These are phyloP conservation scores for Kodamaea plutei DNA, from an alignment of 1,139 yeast genomes.

Conservation along the genomic window DNA sequence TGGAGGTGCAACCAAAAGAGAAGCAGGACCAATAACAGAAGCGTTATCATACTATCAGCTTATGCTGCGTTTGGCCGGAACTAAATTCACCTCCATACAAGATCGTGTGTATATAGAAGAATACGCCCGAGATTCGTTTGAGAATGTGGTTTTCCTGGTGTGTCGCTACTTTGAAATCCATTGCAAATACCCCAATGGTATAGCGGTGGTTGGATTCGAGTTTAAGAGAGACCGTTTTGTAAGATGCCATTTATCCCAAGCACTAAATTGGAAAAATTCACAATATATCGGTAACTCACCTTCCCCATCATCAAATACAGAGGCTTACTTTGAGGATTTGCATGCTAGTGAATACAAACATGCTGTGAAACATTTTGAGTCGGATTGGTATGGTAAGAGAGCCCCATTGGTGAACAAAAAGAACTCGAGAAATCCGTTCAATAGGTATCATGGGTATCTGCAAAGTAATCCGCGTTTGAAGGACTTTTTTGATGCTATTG, in stretches of 20 bases:
- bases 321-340: slow-evolving; percentile 41
- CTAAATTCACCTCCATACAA: slow-evolving; percentile 9
- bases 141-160: slow-evolving; percentile 64
- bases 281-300: slow-evolving; percentile 66
- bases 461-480: slow-evolving; percentile 24
- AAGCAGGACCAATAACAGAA: slow-evolving; percentile 56
- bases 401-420: slow-evolving; percentile 40
- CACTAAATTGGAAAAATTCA: slow-evolving; percentile 29
- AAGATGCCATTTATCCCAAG: slow-evolving; percentile 48
- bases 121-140: slow-evolving; percentile 78
- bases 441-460: slow-evolving; percentile 40
- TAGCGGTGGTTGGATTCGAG: slow-evolving; percentile 68
- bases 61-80: slow-evolving; percentile 17
- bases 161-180: slow-evolving; percentile 51
- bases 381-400: slow-evolving; percentile 60
- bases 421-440: slow-evolving; percentile 57
- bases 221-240: slow-evolving; percentile 63
- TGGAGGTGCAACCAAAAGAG: slow-evolving; percentile 68
- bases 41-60: slow-evolving; percentile 52
- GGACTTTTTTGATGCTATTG: slow-evolving; percentile 17
- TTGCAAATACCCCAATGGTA: slow-evolving; percentile 43
- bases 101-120: slow-evolving; percentile 51
- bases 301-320: slow-evolving; percentile 17
- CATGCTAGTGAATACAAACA: slow-evolving; percentile 43
- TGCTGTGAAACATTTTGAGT: slow-evolving; percentile 54